phyloP scores from a whole-genome alignment of 116 monocot genomes.

The Papilionanthe hybrid region DNA sequence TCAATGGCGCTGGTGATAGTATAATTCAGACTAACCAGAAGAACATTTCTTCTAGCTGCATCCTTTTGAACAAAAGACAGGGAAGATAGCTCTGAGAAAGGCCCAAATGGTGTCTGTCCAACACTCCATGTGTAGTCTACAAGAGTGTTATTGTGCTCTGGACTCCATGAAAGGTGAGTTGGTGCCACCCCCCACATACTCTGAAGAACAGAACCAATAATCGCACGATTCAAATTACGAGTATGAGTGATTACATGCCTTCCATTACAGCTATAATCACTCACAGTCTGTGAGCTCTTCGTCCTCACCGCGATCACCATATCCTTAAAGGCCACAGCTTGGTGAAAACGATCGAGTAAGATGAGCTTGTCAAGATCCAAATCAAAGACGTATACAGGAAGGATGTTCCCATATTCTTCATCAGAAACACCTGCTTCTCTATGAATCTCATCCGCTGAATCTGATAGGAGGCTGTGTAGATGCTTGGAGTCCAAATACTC shows the following conservation, averaged over 20 bases:
- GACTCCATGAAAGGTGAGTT: constrained; percentile 82
- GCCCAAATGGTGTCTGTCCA: constrained; percentile 92
- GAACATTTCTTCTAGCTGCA: constrained; percentile 76
- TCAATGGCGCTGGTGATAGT: constrained; percentile 62
- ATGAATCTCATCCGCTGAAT: constrained; percentile 59
- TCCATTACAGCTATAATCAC: constrained; percentile 95
- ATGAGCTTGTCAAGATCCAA: constrained; percentile 69
- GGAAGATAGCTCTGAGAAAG: constrained; percentile 61
- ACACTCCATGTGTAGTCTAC: constrained; percentile 94
- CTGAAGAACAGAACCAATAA: constrained; percentile 81
- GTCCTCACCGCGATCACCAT: constrained; percentile 92
- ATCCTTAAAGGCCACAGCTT: constrained; percentile 78
- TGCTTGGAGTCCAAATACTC: constrained; percentile 89
- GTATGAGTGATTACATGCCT: constrained; percentile 76
- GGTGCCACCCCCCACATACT: constrained; percentile 90
- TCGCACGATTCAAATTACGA: constrained; percentile 67
- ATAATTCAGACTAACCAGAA: constrained; percentile 70
- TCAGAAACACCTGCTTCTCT: constrained; percentile 31
- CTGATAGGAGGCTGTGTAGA: constrained; percentile 56
- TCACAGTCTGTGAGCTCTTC: constrained; percentile 66
- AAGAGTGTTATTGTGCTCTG: constrained; percentile 63
- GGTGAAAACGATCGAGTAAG: constrained; percentile 82
- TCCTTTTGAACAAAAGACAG: constrained; percentile 90
- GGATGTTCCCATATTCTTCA: constrained; percentile 38
- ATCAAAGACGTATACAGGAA: constrained; percentile 93